Evolutionary conservation across 345 rosid genomes (phyloP).

Genomic region (Eucalyptus microcorys): DNA sequence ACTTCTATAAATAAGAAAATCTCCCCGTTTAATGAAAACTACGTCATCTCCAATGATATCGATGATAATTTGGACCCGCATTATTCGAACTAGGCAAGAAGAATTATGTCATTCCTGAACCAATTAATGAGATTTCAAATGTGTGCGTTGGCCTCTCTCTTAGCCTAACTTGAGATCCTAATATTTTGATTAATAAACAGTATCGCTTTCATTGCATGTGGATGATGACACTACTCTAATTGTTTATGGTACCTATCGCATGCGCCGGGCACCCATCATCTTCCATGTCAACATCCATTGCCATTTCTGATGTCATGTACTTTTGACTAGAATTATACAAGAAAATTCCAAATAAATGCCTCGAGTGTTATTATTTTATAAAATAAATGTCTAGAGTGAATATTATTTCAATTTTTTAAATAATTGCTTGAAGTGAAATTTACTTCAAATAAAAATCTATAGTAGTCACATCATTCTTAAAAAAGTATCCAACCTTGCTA

Average conservation of each 20-base stretch:
- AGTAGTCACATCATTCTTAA: accelerated
- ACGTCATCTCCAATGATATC: neutral
- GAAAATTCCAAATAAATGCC: too few species aligned
- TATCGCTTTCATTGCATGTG: neutral
- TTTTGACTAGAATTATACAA: neutral
- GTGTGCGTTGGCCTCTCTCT: neutral
- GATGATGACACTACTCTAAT: neutral
- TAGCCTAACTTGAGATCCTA: neutral
- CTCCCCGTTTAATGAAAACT: neutral
- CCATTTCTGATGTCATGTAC: neutral
- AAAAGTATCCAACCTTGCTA: too few species aligned
- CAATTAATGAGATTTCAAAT: neutral
- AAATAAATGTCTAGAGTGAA: too few species aligned
- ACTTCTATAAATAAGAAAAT: neutral
- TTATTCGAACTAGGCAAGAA: neutral
- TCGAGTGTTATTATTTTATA: too few species aligned
- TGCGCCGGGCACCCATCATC: neutral
- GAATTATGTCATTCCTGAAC: neutral
- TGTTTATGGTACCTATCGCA: neutral
- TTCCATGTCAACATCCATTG: neutral
- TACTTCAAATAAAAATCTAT: too few species aligned
- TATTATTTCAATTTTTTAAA: too few species aligned
- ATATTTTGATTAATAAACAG: neutral
- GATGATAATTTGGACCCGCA: neutral
- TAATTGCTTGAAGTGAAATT: too few species aligned